Evolutionary conservation across 2,329 filamentous ascomycete species (phyloP), one percentile per base, ranked within the genome.

Genomic region (Neofusicoccum sp.): DNA sequence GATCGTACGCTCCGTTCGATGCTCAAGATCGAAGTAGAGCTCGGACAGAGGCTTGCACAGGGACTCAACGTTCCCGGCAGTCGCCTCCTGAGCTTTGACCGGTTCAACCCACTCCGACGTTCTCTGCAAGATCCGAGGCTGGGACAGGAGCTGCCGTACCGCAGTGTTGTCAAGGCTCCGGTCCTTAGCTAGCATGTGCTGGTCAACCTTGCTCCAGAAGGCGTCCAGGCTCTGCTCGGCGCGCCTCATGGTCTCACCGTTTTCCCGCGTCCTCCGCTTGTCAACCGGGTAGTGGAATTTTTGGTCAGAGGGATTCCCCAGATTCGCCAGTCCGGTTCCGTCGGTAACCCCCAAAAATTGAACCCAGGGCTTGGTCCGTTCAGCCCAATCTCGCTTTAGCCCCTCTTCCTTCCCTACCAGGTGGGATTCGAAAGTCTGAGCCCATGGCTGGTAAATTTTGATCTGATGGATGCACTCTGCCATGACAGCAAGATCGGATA

Each of bases 161-260:
- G 57, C 26, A 61, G 63, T 36, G 51, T 65, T n/a, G 20, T 44
- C 9, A 16, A 59, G 40, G 41, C 41, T 40, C 12, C 43, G 33
- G 8, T 36, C 48, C 43, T 59, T 62, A 14, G 28, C 54, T 12
- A 4, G 11, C 63, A 31, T 62, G 31, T 65, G 30, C 41, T 40
- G 14, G 58, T 80, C 77, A 30, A 77, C 60, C 0, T 58, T 66
- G 1, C 54, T 61, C 82, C 81, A 84, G 61, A 83, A 79, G 0
- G 48, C 60, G 64, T 84, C 82, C 4, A 86, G 71, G 28, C 76
- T 73, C 0, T 43, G 28, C 68, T 86, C 83, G 0, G 83, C 81
- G 1, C 47, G 63, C 8, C 77, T 75, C 68, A 85, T 73, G 0
- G 68, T 67, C 4, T 78, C 73, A 0, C 79, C 73, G 16, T 75